Conservation (phyloP, 257 asterid genomes). For the Datura wrightii region DNA sequence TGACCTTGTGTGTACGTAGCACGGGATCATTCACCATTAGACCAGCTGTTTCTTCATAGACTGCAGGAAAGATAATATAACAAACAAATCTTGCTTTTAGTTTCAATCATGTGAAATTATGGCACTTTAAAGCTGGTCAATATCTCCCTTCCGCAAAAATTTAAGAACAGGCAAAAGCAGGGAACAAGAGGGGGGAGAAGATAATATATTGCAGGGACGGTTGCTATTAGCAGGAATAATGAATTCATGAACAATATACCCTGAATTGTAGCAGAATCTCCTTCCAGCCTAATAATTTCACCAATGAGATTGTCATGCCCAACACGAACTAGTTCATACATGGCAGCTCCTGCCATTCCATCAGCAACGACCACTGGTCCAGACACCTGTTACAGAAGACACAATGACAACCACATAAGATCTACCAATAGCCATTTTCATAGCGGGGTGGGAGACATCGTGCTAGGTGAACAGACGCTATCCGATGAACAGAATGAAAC, state of each 20-base stretch:
- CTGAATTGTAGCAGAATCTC: conserved; percentile 99
- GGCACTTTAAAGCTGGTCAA: background rate
- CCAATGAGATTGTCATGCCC: conserved; percentile 98
- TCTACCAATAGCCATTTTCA: background rate
- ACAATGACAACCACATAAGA: conserved; percentile 12
- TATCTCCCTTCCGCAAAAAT: background rate
- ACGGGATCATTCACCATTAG: conserved; percentile 95
- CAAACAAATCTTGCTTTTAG: conserved; percentile 8
- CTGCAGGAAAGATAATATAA: conserved; percentile 50
- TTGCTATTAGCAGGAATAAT: conserved; percentile 7
- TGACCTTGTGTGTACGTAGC: conserved; percentile 94
- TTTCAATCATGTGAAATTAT: background rate
- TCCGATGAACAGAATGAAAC: background rate
- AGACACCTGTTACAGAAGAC: conserved; percentile 63
- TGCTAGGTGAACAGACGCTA: background rate
- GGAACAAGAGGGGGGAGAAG: background rate
- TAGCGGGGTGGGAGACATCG: background rate
- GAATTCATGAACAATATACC: conserved; percentile 48
- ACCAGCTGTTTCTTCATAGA: conserved; percentile 98
- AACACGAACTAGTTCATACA: conserved; percentile 98
- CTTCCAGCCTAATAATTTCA: conserved; percentile 96
- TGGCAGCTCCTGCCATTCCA: conserved; percentile 99
- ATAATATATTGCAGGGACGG: background rate
- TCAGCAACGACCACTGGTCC: conserved; percentile 99
- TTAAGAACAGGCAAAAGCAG: background rate